phyloP scores from a whole-genome alignment of 805 yeast species.

The Myxozyma geophila region DNA sequence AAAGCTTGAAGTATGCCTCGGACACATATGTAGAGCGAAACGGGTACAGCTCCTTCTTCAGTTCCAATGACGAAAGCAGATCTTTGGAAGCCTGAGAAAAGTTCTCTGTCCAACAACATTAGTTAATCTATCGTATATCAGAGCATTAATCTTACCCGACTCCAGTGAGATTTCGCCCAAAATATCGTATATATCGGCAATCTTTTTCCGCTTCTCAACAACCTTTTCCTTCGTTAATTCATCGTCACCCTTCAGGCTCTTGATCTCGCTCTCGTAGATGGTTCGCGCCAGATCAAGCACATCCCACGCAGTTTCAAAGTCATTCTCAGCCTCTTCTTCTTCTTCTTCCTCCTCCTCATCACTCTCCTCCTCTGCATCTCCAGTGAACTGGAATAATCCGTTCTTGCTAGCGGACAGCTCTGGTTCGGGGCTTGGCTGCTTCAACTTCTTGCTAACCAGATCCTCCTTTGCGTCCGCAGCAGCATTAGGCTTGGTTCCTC shows the following conservation, averaged over 20 bases:
- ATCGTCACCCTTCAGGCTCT: constrained; percentile 35
- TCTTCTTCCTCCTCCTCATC: constrained; percentile 46
- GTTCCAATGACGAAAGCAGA: constrained; percentile 59
- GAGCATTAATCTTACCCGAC: constrained; percentile 47
- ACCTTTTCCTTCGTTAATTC: constrained; percentile 39
- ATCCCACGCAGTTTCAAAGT: constrained; percentile 89
- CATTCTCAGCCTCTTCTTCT: constrained; percentile 52
- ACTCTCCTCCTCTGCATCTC: constrained; percentile 41
- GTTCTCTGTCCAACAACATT: constrained; percentile 55
- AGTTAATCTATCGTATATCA: neutral
- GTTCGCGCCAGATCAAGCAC: constrained; percentile 75
- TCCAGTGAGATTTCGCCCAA: constrained; percentile 91
- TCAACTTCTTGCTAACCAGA: constrained; percentile 36
- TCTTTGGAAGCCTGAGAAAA: constrained; percentile 78
- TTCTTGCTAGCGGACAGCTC: constrained; percentile 38
- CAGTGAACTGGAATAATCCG: constrained; percentile 35
- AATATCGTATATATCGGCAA: constrained; percentile 76
- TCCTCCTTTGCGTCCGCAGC: constrained; percentile 23
- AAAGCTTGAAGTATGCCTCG: constrained; percentile 79
- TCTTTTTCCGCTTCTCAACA: constrained; percentile 52
- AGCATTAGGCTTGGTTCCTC: constrained; percentile 48
- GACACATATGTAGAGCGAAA: constrained; percentile 59
- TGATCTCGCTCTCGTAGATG: constrained; percentile 56
- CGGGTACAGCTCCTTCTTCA: constrained; percentile 56
- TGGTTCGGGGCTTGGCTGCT: constrained; percentile 38